Conservation (phyloP, 176 grass and related monocot genomes). For the Neostapfia colusana region DNA sequence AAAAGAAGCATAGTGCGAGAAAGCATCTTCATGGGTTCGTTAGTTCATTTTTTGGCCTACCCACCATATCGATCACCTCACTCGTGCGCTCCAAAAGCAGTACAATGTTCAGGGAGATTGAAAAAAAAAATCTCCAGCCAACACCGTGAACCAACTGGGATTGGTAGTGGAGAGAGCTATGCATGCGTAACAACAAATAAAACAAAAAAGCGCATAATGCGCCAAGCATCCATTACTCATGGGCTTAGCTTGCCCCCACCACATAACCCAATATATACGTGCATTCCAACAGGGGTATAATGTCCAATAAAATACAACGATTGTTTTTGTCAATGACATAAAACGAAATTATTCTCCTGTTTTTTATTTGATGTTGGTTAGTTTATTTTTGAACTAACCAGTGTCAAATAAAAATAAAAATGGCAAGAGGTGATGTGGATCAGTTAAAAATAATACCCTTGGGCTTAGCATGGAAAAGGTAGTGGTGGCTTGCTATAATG, state of each 20-base stretch:
- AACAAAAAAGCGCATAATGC: no score
- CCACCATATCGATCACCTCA: slow-evolving; percentile 19
- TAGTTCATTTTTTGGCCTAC: slow-evolving; percentile 2
- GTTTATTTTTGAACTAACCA: no score
- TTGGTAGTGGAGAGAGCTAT: no score
- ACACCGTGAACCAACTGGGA: no score
- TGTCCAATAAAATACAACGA: not conserved
- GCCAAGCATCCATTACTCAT: no score
- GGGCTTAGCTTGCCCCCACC: no score
- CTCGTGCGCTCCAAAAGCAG: slow-evolving; percentile 13
- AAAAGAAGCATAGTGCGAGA: not conserved
- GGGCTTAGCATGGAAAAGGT: not conserved
- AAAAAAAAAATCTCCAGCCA: not conserved
- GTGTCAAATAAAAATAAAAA: no score
- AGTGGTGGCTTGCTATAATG: not conserved
- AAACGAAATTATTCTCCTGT: no score
- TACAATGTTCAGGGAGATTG: not conserved
- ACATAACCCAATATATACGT: no score
- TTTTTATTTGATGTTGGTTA: no score
- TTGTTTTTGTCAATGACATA: no score
- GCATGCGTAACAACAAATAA: no score
- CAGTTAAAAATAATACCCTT: not conserved
- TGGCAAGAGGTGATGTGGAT: not conserved
- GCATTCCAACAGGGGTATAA: not conserved
- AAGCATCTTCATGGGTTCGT: slow-evolving; percentile 12